Percentiles rank a stretch among this genome's conserved stretches.
phyloP scores from a whole-genome alignment of 345 rosid species.

The Angophora floribunda region DNA sequence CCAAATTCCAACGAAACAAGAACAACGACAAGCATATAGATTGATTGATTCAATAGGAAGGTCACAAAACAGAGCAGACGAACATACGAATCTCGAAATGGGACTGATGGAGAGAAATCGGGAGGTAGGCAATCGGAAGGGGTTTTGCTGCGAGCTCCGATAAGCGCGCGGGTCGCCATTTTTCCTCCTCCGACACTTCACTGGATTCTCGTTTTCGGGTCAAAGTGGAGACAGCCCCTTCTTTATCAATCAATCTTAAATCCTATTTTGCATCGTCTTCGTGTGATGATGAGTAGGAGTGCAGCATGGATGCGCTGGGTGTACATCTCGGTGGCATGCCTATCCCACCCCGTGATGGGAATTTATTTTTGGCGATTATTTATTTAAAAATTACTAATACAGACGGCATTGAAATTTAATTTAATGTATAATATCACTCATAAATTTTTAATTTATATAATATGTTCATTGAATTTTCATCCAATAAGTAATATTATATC shows the following conservation, averaged over 20 bases:
- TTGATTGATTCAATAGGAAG: neutral
- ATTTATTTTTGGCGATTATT: neutral
- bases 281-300: neutral
- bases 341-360: neutral
- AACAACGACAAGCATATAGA: neutral
- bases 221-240: neutral
- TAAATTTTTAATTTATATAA: neutral
- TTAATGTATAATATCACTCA: neutral
- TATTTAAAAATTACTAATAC: neutral
- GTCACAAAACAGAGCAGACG: neutral
- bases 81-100: neutral
- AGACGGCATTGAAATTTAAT: too few relatives aligned
- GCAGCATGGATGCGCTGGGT: neutral
- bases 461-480: fast-evolving
- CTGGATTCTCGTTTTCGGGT: neutral
- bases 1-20: neutral
- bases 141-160: neutral
- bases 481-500: too few relatives aligned
- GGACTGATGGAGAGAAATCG: neutral
- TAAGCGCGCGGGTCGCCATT: neutral
- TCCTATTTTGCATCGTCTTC: neutral
- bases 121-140: neutral
- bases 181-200: neutral
- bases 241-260: neutral
- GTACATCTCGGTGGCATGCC: neutral